Percentiles rank a stretch among this genome's conserved stretches.
Evolutionary conservation across 495 filamentous ascomycete genomes (phyloP).

Genomic region (Gamarada debralockiae): DNA sequence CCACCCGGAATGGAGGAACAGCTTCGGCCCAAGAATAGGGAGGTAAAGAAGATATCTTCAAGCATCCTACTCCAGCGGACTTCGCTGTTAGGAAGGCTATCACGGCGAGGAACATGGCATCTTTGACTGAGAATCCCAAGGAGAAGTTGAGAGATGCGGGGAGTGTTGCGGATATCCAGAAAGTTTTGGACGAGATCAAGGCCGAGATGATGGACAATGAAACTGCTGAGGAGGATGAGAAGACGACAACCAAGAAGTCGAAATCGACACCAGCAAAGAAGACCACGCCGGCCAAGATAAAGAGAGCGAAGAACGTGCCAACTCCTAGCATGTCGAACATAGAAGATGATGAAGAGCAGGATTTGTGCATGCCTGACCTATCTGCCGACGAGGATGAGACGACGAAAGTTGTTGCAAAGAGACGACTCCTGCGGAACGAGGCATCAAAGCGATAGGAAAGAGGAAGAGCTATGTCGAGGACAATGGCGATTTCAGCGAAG

Average conservation of each 20-base stretch:
- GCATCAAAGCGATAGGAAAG: conserved; percentile 11
- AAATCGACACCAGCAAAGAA: conserved; percentile 23
- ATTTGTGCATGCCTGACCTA: conserved; percentile 25
- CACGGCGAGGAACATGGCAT: conserved; percentile 2
- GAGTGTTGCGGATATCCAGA: conserved; percentile 22
- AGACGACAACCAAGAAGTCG: conserved; percentile 14
- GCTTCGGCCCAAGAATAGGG: conserved; percentile 74
- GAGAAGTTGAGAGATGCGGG: conserved; percentile 27
- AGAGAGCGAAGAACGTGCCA: conserved; percentile 24
- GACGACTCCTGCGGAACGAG: conserved; percentile 4
- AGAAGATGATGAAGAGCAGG: conserved; percentile 26
- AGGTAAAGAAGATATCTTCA: conserved; percentile 46
- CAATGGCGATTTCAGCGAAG: background rate
- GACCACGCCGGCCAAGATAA: conserved; percentile 9
- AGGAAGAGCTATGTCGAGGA: conserved; percentile 16
- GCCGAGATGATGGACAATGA: conserved; percentile 9
- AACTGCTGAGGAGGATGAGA: conserved; percentile 7
- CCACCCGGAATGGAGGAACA: conserved; percentile 85
- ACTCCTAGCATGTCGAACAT: conserved; percentile 24
- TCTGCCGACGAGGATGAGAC: conserved; percentile 11
- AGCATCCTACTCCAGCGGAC: conserved; percentile 27
- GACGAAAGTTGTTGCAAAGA: background rate
- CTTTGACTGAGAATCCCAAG: conserved; percentile 16
- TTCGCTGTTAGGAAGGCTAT: conserved; percentile 18
- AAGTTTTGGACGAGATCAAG: conserved; percentile 24